Conservation (phyloP, 345 rosid genomes). For the Hibiscus trionum region DNA sequence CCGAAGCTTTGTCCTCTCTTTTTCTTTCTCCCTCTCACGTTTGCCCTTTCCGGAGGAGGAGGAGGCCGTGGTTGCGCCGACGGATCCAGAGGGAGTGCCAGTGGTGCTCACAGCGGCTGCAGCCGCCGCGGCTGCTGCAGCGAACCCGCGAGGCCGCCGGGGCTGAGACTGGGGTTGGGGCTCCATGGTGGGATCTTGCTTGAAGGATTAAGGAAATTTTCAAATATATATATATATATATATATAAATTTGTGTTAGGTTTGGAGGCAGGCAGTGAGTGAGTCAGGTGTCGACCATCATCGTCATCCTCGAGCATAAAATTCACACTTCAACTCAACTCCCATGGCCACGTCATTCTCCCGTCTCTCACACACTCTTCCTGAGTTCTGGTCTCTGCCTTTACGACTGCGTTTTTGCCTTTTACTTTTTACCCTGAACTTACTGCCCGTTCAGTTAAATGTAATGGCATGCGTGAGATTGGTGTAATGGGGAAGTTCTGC, state of each 20-base stretch:
- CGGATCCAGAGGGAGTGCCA: constrained; percentile 16
- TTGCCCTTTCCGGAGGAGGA: constrained; percentile 46
- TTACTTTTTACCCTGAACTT: too few species aligned
- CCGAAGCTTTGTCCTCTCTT: constrained; percentile 90
- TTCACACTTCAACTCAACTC: not conserved
- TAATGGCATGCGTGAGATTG: too few species aligned
- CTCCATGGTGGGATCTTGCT: constrained; percentile 13
- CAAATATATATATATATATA: not conserved
- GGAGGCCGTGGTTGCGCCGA: constrained; percentile 12
- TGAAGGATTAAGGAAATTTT: not conserved
- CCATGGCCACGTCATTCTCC: not conserved
- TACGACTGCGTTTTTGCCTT: too few species aligned
- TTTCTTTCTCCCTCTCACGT: constrained; percentile 90
- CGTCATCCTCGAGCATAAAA: not conserved
- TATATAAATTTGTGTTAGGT: not conserved
- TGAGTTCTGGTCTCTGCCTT: too few species aligned
- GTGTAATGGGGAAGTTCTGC: too few species aligned
- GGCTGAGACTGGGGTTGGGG: constrained; percentile 27
- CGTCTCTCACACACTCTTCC: not conserved
- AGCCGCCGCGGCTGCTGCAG: constrained; percentile 52
- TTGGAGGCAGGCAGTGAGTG: not conserved
- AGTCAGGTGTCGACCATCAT: not conserved
- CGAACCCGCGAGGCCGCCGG: constrained; percentile 79
- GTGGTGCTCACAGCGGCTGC: constrained; percentile 25
- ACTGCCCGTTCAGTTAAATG: too few species aligned